phyloP scores from a whole-genome alignment of 2,329 filamentous ascomycete species.

The Colletotrichum sp. region DNA sequence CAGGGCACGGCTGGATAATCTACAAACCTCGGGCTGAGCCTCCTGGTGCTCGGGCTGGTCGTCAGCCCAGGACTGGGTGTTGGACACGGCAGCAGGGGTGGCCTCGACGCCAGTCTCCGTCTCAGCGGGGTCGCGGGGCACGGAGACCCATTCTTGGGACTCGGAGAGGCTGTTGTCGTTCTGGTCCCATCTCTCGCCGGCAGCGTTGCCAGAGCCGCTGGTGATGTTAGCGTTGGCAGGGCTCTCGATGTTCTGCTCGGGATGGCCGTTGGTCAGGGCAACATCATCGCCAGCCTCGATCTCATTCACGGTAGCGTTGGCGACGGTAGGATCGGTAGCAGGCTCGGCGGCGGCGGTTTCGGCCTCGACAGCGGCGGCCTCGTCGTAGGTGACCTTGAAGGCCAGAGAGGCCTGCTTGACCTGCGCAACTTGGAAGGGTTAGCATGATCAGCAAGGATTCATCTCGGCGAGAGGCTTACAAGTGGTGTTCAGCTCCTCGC shows the following conservation, averaged over 20 bases:
- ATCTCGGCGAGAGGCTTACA: slow-evolving; percentile 60
- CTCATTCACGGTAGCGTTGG: slow-evolving; percentile 72
- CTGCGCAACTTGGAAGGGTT: slow-evolving; percentile 47
- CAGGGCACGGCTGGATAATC: too few relatives aligned
- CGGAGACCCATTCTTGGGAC: slow-evolving; percentile 74
- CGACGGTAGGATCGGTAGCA: slow-evolving; percentile 69
- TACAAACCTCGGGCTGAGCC: slow-evolving; percentile 46
- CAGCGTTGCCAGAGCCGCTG: slow-evolving; percentile 62
- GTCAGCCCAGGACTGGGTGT: slow-evolving; percentile 80
- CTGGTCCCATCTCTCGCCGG: slow-evolving; percentile 71
- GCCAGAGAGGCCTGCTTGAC: slow-evolving; percentile 56
- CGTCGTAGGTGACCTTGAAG: slow-evolving; percentile 51
- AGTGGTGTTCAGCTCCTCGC: slow-evolving; percentile 69
- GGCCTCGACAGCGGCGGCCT: slow-evolving; percentile 25
- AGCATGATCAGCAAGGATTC: slow-evolving; percentile 14
- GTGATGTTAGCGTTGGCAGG: slow-evolving; percentile 56
- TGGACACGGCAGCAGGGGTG: slow-evolving; percentile 60
- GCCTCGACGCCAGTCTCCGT: slow-evolving; percentile 70
- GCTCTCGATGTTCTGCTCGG: slow-evolving; percentile 42
- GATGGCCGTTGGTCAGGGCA: slow-evolving; percentile 47
- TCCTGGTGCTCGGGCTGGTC: slow-evolving; percentile 77
- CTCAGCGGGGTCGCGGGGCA: slow-evolving; percentile 70
- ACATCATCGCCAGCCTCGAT: slow-evolving; percentile 55
- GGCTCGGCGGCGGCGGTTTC: slow-evolving; percentile 31
- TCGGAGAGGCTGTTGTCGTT: slow-evolving; percentile 46